phyloP scores from a whole-genome alignment of 164 flowering plant genomes.

The Houttuynia cordata region DNA sequence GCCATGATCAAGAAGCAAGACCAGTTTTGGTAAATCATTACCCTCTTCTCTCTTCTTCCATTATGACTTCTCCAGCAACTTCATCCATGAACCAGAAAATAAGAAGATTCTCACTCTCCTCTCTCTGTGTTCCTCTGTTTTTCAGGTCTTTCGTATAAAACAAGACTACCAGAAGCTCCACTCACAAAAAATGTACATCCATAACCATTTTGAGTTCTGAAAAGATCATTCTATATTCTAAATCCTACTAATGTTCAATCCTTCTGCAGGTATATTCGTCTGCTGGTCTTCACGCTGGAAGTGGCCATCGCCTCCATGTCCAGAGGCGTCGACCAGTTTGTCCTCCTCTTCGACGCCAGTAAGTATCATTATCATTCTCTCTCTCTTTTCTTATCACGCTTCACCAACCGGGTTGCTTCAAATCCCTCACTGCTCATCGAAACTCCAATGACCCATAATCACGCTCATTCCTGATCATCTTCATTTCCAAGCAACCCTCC shows the following conservation, averaged over 20 bases:
- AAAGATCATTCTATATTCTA: background rate
- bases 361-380: conserved; percentile 15
- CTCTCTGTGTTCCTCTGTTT: conserved; percentile 2
- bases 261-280: conserved; percentile 55
- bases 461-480: background rate
- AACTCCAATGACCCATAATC: too few relatives aligned
- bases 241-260: background rate
- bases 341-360: conserved; percentile 92
- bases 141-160: conserved; percentile 84
- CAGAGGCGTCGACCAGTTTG: conserved; percentile 64
- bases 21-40: conserved; percentile 62
- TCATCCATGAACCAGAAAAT: background rate
- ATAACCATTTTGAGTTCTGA: background rate
- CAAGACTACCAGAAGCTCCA: conserved; percentile 93
- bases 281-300: conserved; percentile 86
- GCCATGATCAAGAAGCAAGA: conserved; percentile 71
- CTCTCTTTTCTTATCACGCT: background rate
- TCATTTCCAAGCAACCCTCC: background rate
- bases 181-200: conserved; percentile 61
- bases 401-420: background rate
- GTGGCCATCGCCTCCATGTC: conserved; percentile 84
- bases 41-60: background rate
- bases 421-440: too few relatives aligned
- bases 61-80: too few relatives aligned
- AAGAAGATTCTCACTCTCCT: background rate